A percentile compares a stretch with the other conserved stretches of the same genome.
Evolutionary conservation across 306 rosid species (phyloP).

Genomic region (Mimosa bimucronata): DNA sequence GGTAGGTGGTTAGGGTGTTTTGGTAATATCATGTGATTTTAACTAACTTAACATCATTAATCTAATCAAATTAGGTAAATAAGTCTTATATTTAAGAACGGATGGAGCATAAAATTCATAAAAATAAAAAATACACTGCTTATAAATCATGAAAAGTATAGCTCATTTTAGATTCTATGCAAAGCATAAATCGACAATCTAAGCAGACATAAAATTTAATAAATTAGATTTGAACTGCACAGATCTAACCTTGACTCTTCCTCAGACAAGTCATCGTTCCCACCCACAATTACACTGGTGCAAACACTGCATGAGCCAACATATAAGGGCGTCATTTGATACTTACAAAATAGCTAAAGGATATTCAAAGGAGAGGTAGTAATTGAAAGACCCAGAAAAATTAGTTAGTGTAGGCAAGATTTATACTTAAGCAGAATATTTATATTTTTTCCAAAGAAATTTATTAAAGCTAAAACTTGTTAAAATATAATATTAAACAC

Average conservation of each 20-base stretch:
- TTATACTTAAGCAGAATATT: background rate
- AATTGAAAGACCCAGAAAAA: background rate
- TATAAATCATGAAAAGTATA: background rate
- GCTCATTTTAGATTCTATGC: background rate
- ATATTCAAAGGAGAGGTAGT: constrained; percentile 34
- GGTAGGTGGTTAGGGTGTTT: too few relatives aligned
- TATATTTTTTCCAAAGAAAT: background rate
- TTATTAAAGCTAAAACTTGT: background rate
- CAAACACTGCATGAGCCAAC: constrained; percentile 69
- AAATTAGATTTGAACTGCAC: constrained; percentile 29
- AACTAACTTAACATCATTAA: too few relatives aligned
- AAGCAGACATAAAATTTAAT: background rate
- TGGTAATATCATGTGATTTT: too few relatives aligned
- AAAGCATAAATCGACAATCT: background rate
- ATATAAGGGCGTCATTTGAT: constrained; percentile 27
- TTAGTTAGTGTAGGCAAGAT: background rate
- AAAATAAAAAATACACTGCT: background rate
- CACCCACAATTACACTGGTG: constrained; percentile 83
- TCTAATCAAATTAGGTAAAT: too few relatives aligned
- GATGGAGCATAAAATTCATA: background rate
- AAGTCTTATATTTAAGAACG: too few relatives aligned
- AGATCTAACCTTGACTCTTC: constrained; percentile 84
- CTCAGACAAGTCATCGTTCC: constrained; percentile 63
- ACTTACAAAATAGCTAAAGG: constrained; percentile 1
- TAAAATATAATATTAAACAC: background rate